Conservation (phyloP, 2,329 filamentous ascomycete genomes). For the Phaeosphaeria sp. region DNA sequence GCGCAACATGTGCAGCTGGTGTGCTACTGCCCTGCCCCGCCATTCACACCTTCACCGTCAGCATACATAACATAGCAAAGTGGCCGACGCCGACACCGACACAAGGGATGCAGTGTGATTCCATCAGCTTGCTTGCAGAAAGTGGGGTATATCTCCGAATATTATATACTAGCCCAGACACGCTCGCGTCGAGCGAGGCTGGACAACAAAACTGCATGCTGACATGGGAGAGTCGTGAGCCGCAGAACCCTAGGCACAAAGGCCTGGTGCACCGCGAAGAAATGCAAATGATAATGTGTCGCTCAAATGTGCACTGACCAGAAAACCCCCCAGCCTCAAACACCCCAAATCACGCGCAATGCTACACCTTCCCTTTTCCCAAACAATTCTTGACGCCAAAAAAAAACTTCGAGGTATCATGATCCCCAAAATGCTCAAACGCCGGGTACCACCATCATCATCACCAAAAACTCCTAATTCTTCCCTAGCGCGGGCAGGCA, state of each 20-base stretch:
- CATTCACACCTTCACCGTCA: constrained; percentile 7
- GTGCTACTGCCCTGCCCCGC: background rate
- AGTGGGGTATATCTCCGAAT: constrained; percentile 22
- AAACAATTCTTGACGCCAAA: constrained; percentile 9
- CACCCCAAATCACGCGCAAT: background rate
- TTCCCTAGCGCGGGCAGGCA: constrained; percentile 13
- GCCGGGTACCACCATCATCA: constrained; percentile 33
- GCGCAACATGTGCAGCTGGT: background rate
- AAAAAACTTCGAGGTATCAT: constrained; percentile 38
- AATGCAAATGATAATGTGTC: background rate
- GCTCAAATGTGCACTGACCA: background rate
- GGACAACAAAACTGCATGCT: background rate
- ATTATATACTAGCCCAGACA: constrained; percentile 27
- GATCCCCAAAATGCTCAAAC: constrained; percentile 32
- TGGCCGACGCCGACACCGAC: no score
- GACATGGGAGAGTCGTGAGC: constrained; percentile 9
- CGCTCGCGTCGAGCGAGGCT: background rate
- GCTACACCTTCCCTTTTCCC: background rate
- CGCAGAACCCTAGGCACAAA: background rate
- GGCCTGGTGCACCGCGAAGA: background rate
- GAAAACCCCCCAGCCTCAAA: background rate
- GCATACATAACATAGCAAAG: no score
- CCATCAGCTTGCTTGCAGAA: constrained; percentile 3
- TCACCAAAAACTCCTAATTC: constrained; percentile 39
- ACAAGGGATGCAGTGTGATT: background rate